phyloP scores from a whole-genome alignment of 108 stramenopile species.

The Nannochloropsis oceanica region DNA sequence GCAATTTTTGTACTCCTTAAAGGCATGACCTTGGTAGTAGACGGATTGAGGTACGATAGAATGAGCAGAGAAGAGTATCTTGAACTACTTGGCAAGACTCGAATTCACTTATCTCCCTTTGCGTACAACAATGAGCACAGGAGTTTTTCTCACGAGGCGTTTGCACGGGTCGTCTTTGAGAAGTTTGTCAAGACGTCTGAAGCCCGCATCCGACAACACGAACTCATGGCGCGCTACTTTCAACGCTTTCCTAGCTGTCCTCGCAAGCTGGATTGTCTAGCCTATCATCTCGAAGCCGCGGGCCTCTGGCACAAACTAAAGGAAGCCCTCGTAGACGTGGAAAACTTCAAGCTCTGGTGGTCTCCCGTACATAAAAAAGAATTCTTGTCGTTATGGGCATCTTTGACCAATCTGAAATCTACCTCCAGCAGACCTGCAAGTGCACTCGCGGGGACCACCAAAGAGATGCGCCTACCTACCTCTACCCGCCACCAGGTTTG shows the following conservation, averaged over 20 bases:
- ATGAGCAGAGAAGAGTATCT: background rate
- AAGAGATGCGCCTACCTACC: too few species aligned
- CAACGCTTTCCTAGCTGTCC: constrained; percentile 6
- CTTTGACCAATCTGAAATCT: constrained; percentile 19
- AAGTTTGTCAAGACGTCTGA: constrained; percentile 10
- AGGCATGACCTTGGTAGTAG: constrained; percentile 25
- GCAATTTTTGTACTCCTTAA: constrained; percentile 2
- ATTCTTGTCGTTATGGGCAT: constrained; percentile 41
- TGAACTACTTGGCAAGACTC: too few species aligned
- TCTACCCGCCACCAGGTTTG: too few species aligned
- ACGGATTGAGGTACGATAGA: background rate
- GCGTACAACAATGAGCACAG: background rate
- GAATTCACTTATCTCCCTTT: background rate
- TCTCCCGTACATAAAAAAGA: constrained; percentile 32
- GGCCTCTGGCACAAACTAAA: constrained; percentile 42
- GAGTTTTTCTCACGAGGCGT: constrained; percentile 25
- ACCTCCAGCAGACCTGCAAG: too few species aligned
- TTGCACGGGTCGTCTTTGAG: constrained; percentile 13
- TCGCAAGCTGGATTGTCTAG: constrained; percentile 35
- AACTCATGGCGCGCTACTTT: constrained; percentile 22
- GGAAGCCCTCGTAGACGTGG: constrained; percentile 37
- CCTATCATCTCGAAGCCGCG: constrained; percentile 38
- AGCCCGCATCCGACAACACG: constrained; percentile 12
- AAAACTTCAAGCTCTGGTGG: constrained; percentile 42
- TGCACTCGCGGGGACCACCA: too few species aligned